Evolutionary conservation across 2,329 filamentous ascomycete species (phyloP).

Genomic region (Drechslera avenae): DNA sequence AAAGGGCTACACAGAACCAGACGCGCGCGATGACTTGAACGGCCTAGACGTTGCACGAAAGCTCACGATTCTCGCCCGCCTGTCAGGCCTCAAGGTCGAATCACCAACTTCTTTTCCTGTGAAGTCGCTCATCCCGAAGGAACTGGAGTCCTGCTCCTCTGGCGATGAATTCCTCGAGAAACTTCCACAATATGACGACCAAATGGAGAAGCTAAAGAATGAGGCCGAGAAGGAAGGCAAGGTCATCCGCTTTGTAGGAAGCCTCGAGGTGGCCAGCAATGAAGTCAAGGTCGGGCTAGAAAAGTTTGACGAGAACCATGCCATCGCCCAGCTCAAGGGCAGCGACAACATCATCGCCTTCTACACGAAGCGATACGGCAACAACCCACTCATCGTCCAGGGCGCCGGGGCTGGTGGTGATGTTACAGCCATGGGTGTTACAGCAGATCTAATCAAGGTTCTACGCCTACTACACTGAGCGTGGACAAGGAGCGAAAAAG

Average conservation of each 20-base stretch:
- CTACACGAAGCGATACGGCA: slow-evolving; percentile 93
- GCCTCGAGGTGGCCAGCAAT: slow-evolving; percentile 81
- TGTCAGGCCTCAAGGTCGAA: slow-evolving; percentile 80
- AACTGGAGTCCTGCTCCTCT: slow-evolving; percentile 75
- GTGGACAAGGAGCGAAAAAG: background rate
- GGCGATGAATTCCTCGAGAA: slow-evolving; percentile 85
- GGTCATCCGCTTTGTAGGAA: slow-evolving; percentile 92
- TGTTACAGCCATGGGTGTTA: slow-evolving; percentile 97
- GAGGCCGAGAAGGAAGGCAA: slow-evolving; percentile 86
- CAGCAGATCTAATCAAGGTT: slow-evolving; percentile 90
- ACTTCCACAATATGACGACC: slow-evolving; percentile 80
- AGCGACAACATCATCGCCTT: slow-evolving; percentile 99
- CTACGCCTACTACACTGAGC: slow-evolving; percentile 68
- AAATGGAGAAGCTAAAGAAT: slow-evolving; percentile 88
- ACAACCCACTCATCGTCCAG: slow-evolving; percentile 90
- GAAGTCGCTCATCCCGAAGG: slow-evolving; percentile 87
- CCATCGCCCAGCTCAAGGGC: slow-evolving; percentile 92
- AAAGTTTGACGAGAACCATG: slow-evolving; percentile 79
- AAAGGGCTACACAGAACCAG: slow-evolving; percentile 88
- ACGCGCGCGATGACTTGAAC: slow-evolving; percentile 85
- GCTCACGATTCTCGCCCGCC: slow-evolving; percentile 87
- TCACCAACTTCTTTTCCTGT: slow-evolving; percentile 90
- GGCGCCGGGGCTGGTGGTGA: slow-evolving; percentile 93
- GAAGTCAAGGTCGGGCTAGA: slow-evolving; percentile 90
- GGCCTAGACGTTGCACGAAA: slow-evolving; percentile 93